A percentile compares a stretch with the other conserved stretches of the same genome.
Conservation (phyloP, 2,329 filamentous ascomycete species). For the Aspergillus fijiensis region DNA sequence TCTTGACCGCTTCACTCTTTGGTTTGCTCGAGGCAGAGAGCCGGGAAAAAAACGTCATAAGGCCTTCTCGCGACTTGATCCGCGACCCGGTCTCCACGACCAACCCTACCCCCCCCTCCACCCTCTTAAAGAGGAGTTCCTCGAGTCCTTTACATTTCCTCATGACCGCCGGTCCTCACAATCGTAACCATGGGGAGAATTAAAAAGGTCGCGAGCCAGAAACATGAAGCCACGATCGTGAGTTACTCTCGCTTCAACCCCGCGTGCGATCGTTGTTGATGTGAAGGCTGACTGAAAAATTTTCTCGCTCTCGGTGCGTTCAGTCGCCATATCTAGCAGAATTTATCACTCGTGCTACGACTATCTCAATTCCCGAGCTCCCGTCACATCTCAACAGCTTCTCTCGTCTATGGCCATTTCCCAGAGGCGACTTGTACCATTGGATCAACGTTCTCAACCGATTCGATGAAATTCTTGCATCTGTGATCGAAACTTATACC, state of each 20-base stretch:
- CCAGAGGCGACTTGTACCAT: constrained; percentile 92
- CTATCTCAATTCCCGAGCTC: constrained; percentile 67
- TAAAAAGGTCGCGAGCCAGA: constrained; percentile 53
- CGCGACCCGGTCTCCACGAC: constrained; percentile 31
- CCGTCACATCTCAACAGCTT: constrained; percentile 75
- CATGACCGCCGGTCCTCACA: constrained; percentile 40
- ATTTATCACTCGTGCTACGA: constrained; percentile 70
- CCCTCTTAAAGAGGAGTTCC: constrained; percentile 29
- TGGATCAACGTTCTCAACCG: constrained; percentile 95
- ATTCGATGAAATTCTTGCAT: constrained; percentile 84
- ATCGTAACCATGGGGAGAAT: constrained; percentile 52
- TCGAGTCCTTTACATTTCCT: constrained; percentile 32
- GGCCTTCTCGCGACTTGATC: constrained; percentile 32
- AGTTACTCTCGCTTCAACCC: constrained; percentile 24
- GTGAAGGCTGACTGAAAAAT: constrained; percentile 24
- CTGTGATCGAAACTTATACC: constrained; percentile 76
- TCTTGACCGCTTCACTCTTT: constrained; percentile 18
- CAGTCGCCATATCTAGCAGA: constrained; percentile 85
- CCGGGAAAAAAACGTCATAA: constrained; percentile 41
- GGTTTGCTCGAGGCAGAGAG: constrained; percentile 28
- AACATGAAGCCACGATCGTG: constrained; percentile 54
- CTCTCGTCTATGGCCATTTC: constrained; percentile 89
- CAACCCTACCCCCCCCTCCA: constrained; percentile 22
- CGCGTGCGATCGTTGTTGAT: constrained; percentile 8
- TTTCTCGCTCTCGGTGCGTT: constrained; percentile 14